phyloP scores from a whole-genome alignment of 352 stramenopile species.

The Globisporangium polare region DNA sequence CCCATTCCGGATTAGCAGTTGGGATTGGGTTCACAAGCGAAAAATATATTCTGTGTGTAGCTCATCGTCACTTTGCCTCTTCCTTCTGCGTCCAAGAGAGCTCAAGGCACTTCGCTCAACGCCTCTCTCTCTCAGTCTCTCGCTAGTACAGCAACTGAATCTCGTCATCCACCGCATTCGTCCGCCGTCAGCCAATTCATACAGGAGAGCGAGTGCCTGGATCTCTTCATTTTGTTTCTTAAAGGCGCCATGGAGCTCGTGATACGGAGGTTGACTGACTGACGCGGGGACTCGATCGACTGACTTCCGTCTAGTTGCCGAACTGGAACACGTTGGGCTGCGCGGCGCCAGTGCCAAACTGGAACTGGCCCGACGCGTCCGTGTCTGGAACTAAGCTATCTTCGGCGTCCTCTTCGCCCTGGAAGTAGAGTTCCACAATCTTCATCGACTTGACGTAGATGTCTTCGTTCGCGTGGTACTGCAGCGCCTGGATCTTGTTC shows the following conservation, averaged over 20 bases:
- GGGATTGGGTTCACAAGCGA: slow-evolving; percentile 8
- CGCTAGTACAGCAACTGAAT: not conserved
- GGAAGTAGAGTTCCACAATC: slow-evolving; percentile 98
- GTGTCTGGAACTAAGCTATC: slow-evolving; percentile 68
- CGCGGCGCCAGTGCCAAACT: slow-evolving; percentile 58
- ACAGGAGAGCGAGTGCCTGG: not conserved
- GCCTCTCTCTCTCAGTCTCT: not conserved
- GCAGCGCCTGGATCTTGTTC: slow-evolving; percentile 97
- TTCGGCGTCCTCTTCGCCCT: slow-evolving; percentile 96
- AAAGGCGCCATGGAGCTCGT: slow-evolving; percentile 2
- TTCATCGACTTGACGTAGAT: slow-evolving; percentile 94
- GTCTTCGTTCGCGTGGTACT: slow-evolving; percentile 97
- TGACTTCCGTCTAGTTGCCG: slow-evolving; percentile 48
- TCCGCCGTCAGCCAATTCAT: slow-evolving; percentile 2
- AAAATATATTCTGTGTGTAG: slow-evolving; percentile 7
- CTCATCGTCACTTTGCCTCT: not conserved
- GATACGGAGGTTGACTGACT: slow-evolving; percentile 10
- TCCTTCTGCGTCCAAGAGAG: not conserved
- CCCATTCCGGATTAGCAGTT: too few species aligned
- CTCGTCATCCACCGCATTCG: not conserved
- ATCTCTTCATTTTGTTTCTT: slow-evolving; percentile 1
- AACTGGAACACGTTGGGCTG: slow-evolving; percentile 85
- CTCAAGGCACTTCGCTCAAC: not conserved
- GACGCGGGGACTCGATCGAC: slow-evolving; percentile 1
- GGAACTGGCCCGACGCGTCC: slow-evolving; percentile 77